These are phyloP conservation scores for Tetrahymena elliotti DNA, from an alignment of 73 alveolate genomes.

Conservation along the genomic window DNA sequence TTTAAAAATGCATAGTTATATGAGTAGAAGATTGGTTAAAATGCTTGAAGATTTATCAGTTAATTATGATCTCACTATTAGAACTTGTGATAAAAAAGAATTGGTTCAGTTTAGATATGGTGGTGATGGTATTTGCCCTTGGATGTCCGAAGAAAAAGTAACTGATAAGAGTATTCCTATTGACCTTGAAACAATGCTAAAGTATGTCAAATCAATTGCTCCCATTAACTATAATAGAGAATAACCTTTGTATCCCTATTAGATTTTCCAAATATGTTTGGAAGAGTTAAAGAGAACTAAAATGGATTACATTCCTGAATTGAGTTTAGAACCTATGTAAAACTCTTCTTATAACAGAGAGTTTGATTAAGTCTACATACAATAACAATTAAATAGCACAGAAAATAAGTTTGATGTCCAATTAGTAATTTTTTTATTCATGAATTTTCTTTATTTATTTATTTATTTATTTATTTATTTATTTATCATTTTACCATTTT, in stretches of 20 bases:
- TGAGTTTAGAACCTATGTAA: not conserved
- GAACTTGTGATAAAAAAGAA: slow-evolving; percentile 88
- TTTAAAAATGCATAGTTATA: slow-evolving; percentile 23
- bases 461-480: not conserved
- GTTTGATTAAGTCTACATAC: not conserved
- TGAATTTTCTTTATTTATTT: not conserved
- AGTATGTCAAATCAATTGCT: not conserved
- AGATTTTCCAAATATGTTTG: not conserved
- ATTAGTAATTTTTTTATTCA: not conserved
- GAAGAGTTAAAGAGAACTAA: not conserved
- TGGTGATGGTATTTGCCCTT: slow-evolving; percentile 88
- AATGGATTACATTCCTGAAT: not conserved
- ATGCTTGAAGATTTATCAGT: slow-evolving; percentile 99
- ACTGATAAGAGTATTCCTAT: not conserved
- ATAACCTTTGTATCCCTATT: not conserved
- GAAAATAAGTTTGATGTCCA: not conserved
- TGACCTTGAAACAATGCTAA: not conserved
- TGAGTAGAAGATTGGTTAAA: slow-evolving; percentile 96
- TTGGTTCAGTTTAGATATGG: slow-evolving; percentile 98
- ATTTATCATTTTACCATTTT: not conserved
- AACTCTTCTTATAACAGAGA: not conserved
- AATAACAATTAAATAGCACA: not conserved
- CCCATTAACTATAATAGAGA: not conserved
- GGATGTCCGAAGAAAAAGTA: slow-evolving; percentile 82
- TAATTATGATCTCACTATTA: slow-evolving; percentile 98